phyloP scores from a whole-genome alignment of 2,329 filamentous ascomycete genomes.

The Fusarium denticulatum region DNA sequence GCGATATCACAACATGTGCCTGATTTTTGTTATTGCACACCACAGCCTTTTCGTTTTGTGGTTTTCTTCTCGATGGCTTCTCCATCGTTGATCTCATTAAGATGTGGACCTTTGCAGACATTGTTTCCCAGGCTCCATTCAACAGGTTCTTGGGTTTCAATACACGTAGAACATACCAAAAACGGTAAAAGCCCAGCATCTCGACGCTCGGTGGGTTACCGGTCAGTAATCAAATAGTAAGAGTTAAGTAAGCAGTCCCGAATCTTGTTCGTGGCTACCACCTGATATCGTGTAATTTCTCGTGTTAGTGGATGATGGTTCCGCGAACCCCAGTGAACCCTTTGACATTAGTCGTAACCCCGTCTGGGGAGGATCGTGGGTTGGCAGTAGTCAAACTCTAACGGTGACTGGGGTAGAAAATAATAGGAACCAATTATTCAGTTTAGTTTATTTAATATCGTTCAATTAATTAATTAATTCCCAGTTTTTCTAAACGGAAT shows the following conservation, averaged over 20 bases:
- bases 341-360: background rate
- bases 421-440: background rate
- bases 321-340: slow-evolving; percentile 4
- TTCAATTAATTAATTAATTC: background rate
- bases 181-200: background rate
- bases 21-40: slow-evolving; percentile 19
- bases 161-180: background rate
- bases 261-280: slow-evolving; percentile 16
- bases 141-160: background rate
- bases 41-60: background rate
- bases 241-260: slow-evolving; percentile 20
- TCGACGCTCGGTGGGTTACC: background rate
- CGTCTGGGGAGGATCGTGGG: slow-evolving; percentile 14
- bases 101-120: slow-evolving; percentile 4
- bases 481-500: slow-evolving; percentile 8
- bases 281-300: slow-evolving; percentile 10
- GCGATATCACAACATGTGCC: slow-evolving; percentile 18
- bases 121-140: background rate
- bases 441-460: slow-evolving; percentile 10
- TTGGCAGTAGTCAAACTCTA: slow-evolving; percentile 3
- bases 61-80: background rate
- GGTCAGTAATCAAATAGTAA: background rate
- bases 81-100: slow-evolving; percentile 6
- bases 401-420: background rate
- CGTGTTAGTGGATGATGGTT: background rate